Conservation (phyloP, 2,329 filamentous ascomycete genomes). For the Zymoseptoria pseudotritici region DNA sequence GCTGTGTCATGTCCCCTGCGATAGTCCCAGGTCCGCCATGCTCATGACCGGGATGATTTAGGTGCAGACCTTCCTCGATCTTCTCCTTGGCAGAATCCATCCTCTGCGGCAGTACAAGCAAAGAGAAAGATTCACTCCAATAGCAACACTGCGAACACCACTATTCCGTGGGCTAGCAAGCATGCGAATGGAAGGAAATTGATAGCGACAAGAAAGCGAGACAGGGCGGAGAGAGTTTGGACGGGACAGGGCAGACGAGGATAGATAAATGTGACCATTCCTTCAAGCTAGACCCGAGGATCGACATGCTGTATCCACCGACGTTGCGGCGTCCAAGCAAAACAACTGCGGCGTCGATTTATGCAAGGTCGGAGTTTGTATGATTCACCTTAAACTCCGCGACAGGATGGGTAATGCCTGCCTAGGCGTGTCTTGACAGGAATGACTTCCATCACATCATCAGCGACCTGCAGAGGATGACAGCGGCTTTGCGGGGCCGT, state of each 20-base stretch:
- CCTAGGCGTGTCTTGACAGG: neutral
- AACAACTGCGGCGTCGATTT: neutral
- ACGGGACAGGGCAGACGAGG: neutral
- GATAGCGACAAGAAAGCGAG: neutral
- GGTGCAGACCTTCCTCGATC: constrained; percentile 20
- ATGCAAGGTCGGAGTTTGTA: neutral
- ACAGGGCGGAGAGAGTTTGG: neutral
- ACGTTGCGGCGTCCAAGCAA: neutral
- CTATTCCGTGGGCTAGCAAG: neutral
- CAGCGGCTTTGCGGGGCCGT: too few species aligned
- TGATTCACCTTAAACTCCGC: neutral
- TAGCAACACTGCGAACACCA: neutral
- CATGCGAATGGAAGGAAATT: neutral
- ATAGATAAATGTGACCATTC: neutral
- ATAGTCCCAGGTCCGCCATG: constrained; percentile 15
- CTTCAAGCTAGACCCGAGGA: neutral
- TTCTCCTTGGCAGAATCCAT: constrained; percentile 18
- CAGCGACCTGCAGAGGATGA: too few species aligned
- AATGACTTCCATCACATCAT: too few species aligned
- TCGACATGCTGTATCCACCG: neutral
- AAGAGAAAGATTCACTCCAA: neutral
- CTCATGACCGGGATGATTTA: constrained; percentile 19
- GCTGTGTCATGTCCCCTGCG: constrained; percentile 9
- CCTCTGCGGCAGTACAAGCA: neutral
- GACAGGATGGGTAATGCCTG: neutral